phyloP scores from a whole-genome alignment of 768 basidiomycete species.

The Gymnopilus junonius region DNA sequence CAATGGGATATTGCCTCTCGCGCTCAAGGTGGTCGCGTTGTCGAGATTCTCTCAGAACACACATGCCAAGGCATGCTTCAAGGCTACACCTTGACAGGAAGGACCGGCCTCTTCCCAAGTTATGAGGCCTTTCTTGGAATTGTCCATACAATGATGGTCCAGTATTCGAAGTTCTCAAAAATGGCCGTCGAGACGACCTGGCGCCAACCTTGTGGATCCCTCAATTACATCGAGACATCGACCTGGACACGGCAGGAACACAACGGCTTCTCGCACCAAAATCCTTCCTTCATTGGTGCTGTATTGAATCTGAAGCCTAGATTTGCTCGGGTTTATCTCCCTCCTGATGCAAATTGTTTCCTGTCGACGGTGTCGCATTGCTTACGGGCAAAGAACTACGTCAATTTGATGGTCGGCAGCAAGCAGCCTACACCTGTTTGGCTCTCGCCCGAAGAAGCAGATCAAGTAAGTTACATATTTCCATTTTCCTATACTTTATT shows the following conservation, averaged over 20 bases:
- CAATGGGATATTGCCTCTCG: conserved; percentile 81
- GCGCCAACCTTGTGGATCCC: conserved; percentile 70
- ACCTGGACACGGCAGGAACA: conserved; percentile 88
- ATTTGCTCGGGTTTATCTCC: conserved; percentile 79
- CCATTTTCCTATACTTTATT: conserved; percentile 19
- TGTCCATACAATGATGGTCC: conserved; percentile 88
- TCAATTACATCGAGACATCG: conserved; percentile 89
- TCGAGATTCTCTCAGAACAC: conserved; percentile 90
- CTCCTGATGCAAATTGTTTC: conserved; percentile 91
- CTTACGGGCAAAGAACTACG: conserved; percentile 80
- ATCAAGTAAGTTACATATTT: conserved; percentile 30
- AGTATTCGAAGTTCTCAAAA: conserved; percentile 88
- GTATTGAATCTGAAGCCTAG: conserved; percentile 79
- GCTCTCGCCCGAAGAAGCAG: conserved; percentile 76
- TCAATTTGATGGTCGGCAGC: conserved; percentile 89
- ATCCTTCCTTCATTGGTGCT: conserved; percentile 83
- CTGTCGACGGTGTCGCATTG: conserved; percentile 86
- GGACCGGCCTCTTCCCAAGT: conserved; percentile 84
- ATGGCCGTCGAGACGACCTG: conserved; percentile 77
- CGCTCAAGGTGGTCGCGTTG: conserved; percentile 76
- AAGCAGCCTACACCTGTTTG: conserved; percentile 85
- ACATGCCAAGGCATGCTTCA: conserved; percentile 91
- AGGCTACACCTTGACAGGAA: conserved; percentile 90
- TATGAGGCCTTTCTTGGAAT: conserved; percentile 95
- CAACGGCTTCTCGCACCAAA: conserved; percentile 91